phyloP scores from a whole-genome alignment of 108 stramenopile genomes.

The Nitzschia sp. region DNA sequence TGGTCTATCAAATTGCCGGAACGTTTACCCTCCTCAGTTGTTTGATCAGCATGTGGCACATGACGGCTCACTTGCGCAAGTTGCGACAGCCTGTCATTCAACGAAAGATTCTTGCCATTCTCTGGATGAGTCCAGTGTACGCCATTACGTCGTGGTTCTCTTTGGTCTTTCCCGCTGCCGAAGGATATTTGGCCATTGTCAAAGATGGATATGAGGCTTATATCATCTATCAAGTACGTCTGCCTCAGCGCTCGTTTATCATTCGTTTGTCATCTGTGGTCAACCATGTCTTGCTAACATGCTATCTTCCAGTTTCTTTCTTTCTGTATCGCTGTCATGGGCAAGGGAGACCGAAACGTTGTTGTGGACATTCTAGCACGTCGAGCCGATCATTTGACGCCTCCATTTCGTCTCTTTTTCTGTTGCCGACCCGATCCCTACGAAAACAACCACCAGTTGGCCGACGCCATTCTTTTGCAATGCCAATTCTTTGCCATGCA shows the following conservation, averaged over 20 bases:
- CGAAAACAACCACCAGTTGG: slow-evolving; percentile 59
- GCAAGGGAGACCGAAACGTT: slow-evolving; percentile 73
- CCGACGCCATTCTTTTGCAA: slow-evolving; percentile 78
- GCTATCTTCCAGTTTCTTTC: slow-evolving; percentile 58
- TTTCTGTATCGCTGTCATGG: slow-evolving; percentile 86
- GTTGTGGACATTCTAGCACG: slow-evolving; percentile 72
- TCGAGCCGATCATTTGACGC: slow-evolving; percentile 62
- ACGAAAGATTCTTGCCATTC: slow-evolving; percentile 85
- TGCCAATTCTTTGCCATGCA: slow-evolving; percentile 91
- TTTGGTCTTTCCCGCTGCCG: slow-evolving; percentile 68
- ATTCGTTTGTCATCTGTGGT: neutral
- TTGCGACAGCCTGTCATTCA: slow-evolving; percentile 84
- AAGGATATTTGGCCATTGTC: slow-evolving; percentile 83
- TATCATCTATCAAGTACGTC: slow-evolving; percentile 69
- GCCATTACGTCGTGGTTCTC: slow-evolving; percentile 82
- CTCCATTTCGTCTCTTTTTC: slow-evolving; percentile 54
- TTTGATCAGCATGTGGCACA: slow-evolving; percentile 91
- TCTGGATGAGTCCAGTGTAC: slow-evolving; percentile 92
- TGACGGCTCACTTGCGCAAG: slow-evolving; percentile 80
- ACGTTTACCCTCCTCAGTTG: slow-evolving; percentile 86
- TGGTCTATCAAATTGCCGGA: slow-evolving; percentile 90
- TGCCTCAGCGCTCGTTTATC: too few relatives aligned
- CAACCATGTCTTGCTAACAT: neutral
- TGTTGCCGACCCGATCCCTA: slow-evolving; percentile 48
- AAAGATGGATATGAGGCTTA: slow-evolving; percentile 93